Base-by-base conservation (phyloP, 2,329 filamentous ascomycete species). In the Neopestalotiopsis sp. region DNA sequence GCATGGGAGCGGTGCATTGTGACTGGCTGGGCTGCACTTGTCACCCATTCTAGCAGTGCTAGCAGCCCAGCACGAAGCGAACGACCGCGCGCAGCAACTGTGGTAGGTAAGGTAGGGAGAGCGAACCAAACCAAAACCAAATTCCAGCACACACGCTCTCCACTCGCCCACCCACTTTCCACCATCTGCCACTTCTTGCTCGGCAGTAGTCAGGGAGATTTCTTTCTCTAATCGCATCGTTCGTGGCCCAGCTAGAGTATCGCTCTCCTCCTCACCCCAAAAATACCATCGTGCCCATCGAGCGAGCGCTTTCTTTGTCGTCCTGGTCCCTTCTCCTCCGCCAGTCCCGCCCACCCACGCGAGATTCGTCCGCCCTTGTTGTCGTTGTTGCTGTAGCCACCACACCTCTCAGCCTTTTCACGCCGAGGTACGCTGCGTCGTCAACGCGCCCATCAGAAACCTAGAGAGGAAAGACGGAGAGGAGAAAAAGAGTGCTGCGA, bases 211-310 rank as follows among this genome's bases (percentile, higher is more conserved):
- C 30, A 30, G 34, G 49, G 63, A 58, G 42, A 17, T 66, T 58
- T 66, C 63, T 66, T 66, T 49, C 45, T 49, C 63, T 56, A 53
- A 66, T 66, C 63, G 63, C 63, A 24, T 66, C 17, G 45, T 53
- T 66, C 45, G 45, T 53, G 45, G 20, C 45, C 45, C 45, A 24
- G 34, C 34, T 38, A 38, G 34, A 38, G 45, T 53, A 53, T 17
- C 45, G 6, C 17, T 53, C 45, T 53, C 45, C 9, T 53, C 20
- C 45, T 53, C n/a, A 9, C 45, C n/a, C 45, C 20, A 17, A 17
- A 53, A 53, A 7, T 20, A 53, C 45, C n/a, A 53, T 53, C 45
- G 17, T 53, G 45, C 45, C 34, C 45, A 53, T 53, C 45, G 45
- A 53, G 45, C 45, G 45, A n/a, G 45, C 45, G 45, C 45, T 53